phyloP scores from a whole-genome alignment of 352 stramenopile genomes.

The Phytopythium chamaehyphon region DNA sequence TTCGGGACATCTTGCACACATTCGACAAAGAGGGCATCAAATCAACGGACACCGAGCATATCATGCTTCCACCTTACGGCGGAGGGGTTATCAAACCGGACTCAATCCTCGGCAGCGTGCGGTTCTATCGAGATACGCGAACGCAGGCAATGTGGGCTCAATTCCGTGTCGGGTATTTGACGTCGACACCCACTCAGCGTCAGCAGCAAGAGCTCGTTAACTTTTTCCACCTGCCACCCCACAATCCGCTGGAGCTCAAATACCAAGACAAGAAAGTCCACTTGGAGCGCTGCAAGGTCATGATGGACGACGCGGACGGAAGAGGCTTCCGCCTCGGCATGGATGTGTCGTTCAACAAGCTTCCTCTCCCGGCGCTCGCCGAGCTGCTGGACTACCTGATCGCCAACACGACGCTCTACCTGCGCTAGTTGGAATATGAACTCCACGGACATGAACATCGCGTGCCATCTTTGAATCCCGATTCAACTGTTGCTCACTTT shows the following conservation, averaged over 20 bases:
- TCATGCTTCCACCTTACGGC: constrained; percentile 18
- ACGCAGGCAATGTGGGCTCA: constrained; percentile 12
- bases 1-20: constrained; percentile 16
- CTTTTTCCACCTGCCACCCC: constrained; percentile 28
- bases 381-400: constrained; percentile 27
- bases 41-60: constrained; percentile 10
- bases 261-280: constrained; percentile 11
- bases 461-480: too few relatives aligned
- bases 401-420: constrained; percentile 15
- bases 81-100: constrained; percentile 5
- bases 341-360: constrained; percentile 15
- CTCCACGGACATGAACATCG: background rate
- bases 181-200: constrained; percentile 6
- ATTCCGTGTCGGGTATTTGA: constrained; percentile 24
- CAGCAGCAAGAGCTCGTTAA: constrained; percentile 24
- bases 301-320: constrained; percentile 11
- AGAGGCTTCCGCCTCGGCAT: constrained; percentile 19
- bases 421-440: constrained; percentile 3
- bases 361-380: constrained; percentile 15
- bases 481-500: background rate
- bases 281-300: constrained; percentile 13
- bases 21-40: constrained; percentile 2
- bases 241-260: constrained; percentile 26
- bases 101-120: constrained; percentile 15
- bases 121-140: constrained; percentile 11